Conservation (phyloP, 176 grass and related monocot genomes). For the Ampelocalamus luodianensis region DNA sequence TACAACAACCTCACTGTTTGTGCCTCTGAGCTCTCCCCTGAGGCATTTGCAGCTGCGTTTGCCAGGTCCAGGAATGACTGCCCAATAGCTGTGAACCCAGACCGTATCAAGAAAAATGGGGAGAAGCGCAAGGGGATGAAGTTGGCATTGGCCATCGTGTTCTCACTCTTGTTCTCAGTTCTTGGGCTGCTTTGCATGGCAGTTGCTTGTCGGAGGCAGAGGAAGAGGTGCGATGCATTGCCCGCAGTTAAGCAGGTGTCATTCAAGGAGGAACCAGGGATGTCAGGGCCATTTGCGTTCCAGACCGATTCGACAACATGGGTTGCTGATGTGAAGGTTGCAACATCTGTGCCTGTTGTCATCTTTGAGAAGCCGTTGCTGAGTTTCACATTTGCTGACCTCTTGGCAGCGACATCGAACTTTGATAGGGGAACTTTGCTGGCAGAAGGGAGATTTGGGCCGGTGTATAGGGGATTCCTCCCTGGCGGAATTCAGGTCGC, state of each 20-base stretch:
- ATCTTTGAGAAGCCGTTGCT: constrained; percentile 96
- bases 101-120: constrained; percentile 44
- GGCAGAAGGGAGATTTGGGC: constrained; percentile 89
- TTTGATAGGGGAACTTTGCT: constrained; percentile 90
- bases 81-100: constrained; percentile 88
- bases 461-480: constrained; percentile 90
- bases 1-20: constrained; percentile 97
- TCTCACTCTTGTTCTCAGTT: constrained; percentile 66
- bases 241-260: constrained; percentile 65
- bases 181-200: constrained; percentile 63
- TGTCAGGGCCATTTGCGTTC: constrained; percentile 81
- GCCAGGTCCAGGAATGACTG: constrained; percentile 78
- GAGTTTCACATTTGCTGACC: constrained; percentile 82
- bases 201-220: constrained; percentile 45
- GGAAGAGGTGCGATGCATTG: constrained; percentile 43
- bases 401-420: constrained; percentile 79
- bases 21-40: constrained; percentile 64
- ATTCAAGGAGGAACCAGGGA: constrained; percentile 65
- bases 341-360: constrained; percentile 85
- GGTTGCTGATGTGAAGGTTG: constrained; percentile 90
- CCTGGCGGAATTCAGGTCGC: constrained; percentile 82
- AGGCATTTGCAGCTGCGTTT: constrained; percentile 64
- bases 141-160: constrained; percentile 57
- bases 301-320: constrained; percentile 88
- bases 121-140: constrained; percentile 51